Base-by-base conservation (phyloP, 371 early-diverging fungal genomes). In the Coemansia sp. region DNA sequence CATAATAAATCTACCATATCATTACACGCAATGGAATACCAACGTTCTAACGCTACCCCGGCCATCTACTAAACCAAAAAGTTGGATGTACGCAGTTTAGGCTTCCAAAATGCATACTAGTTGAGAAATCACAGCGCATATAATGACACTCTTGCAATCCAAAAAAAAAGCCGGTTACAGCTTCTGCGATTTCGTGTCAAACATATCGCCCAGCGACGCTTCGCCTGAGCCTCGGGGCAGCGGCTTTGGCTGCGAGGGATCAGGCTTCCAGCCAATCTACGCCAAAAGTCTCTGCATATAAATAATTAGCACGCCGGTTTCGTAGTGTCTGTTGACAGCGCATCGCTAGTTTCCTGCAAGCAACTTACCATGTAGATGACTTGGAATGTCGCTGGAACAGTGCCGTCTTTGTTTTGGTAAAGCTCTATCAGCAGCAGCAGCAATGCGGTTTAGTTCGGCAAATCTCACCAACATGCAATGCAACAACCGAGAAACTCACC, bases 351-450 rank as follows among this genome's bases (percentile, higher is more conserved):
- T 20, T 20, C 20, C 20, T 20, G 20, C 20, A 20, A 20, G 20
- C 48, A 30, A 63, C 71, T 63, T 84, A 88, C 87, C 86, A 91
- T 83, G 61, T 89, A 90, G 38, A 87, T 81, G 52, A 95, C 84
- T 70, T 94, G 93, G 79, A 96, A 98, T 3, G 98, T 98, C 9
- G 98, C 98, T 5, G 97, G 95, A 31, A 96, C 83, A 1, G 88
- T 78, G 13, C 96, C 96, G 63, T 97, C 96, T 39, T 85, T 80
- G 72, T 93, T 87, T 13, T 94, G 95, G 61, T 96, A 89, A 57
- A 95, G 68, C 59, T 92, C 93, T 91, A 16, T 20, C 39, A 57
- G 35, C 36, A 61, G 31, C 20, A 62, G 34, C 32, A 70, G 11
- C 20, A 7, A 50, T 32, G 4, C 26, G 36, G 10, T 36, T 14